Conservation (phyloP, 768 basidiomycete genomes). For the Amanita subjunquillea region DNA sequence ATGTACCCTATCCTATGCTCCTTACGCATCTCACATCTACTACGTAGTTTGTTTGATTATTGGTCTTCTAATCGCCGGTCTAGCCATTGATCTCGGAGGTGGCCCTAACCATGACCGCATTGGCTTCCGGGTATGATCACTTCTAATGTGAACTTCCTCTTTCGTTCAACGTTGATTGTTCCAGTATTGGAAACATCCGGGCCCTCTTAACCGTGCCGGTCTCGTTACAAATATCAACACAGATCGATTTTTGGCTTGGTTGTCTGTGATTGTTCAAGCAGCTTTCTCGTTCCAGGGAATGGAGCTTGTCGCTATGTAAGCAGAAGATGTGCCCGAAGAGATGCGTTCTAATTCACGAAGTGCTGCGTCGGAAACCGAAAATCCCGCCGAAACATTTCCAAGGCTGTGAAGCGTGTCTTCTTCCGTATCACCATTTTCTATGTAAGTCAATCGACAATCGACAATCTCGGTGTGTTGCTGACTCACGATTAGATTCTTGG, state of each 20-base stretch:
- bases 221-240: constrained; percentile 31
- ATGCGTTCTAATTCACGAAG: constrained; percentile 19
- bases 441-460: constrained; percentile 20
- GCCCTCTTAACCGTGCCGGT: constrained; percentile 37
- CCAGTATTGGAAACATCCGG: constrained; percentile 67
- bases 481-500: constrained; percentile 44
- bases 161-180: background rate
- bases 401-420: constrained; percentile 68
- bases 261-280: constrained; percentile 37
- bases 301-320: constrained; percentile 63
- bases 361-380: constrained; percentile 68
- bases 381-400: constrained; percentile 73
- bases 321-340: background rate
- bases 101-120: constrained; percentile 57
- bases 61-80: constrained; percentile 47
- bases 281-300: constrained; percentile 75
- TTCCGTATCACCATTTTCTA: constrained; percentile 78
- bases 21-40: background rate
- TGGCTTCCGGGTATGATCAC: constrained; percentile 48
- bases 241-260: constrained; percentile 35
- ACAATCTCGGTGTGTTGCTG: background rate
- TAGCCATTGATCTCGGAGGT: constrained; percentile 72
- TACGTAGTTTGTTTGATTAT: constrained; percentile 45
- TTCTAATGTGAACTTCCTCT: background rate
- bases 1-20: constrained; percentile 9